Percentiles rank a stretch among this genome's conserved stretches.
These are phyloP conservation scores for Elaeagnus macrophylla DNA, from an alignment of 306 rosid genomes.

Conservation along the genomic window DNA sequence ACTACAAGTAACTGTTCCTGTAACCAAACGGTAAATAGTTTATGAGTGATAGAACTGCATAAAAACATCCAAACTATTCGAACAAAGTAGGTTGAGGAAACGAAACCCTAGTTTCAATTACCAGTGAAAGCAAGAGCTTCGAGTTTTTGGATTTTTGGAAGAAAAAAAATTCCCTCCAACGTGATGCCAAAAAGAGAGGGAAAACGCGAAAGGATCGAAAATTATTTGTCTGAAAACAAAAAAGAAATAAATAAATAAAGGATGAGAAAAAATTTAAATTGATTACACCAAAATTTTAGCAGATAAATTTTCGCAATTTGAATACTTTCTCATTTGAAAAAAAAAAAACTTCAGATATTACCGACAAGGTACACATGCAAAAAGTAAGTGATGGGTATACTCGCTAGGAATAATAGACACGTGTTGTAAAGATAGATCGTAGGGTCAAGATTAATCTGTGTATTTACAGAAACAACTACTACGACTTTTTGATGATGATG, in stretches of 20 bases:
- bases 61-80: slow-evolving; percentile 1
- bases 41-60: neutral
- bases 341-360: neutral
- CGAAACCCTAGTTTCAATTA: slow-evolving; percentile 48
- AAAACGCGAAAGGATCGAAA: slow-evolving; percentile 48
- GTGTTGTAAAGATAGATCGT: neutral
- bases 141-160: slow-evolving; percentile 28
- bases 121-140: slow-evolving; percentile 22
- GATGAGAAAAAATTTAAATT: slow-evolving; percentile 24
- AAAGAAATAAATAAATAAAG: no score
- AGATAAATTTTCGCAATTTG: slow-evolving; percentile 1
- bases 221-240: slow-evolving; percentile 33
- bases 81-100: slow-evolving; percentile 18
- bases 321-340: neutral
- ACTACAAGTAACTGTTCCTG: slow-evolving; percentile 5
- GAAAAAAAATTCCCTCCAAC: slow-evolving; percentile 61
- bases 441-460: neutral
- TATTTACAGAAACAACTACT: no score
- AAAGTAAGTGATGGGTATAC: neutral
- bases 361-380: neutral
- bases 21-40: slow-evolving; percentile 4
- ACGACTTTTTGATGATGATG: no score
- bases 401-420: neutral
- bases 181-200: slow-evolving; percentile 68
- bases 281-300: slow-evolving; percentile 1